These are phyloP conservation scores for Brassica balearica DNA, from an alignment of 441 rosid genomes.

Conservation along the genomic window DNA sequence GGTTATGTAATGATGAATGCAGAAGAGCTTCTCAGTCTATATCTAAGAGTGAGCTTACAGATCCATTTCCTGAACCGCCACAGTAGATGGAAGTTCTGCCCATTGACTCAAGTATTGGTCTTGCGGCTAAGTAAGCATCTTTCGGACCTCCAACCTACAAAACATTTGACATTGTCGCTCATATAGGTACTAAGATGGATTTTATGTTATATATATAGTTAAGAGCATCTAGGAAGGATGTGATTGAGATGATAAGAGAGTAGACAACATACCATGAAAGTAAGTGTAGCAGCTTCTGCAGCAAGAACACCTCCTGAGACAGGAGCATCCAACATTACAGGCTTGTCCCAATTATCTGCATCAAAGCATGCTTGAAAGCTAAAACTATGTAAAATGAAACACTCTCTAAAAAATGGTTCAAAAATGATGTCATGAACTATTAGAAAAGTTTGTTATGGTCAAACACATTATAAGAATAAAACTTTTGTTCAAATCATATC, in stretches of 20 bases:
- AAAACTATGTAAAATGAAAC: background rate
- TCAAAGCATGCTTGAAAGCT: slow-evolving; percentile 16
- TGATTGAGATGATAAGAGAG: background rate
- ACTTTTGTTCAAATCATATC: background rate
- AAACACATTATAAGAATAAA: too few species aligned
- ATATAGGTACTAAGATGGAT: background rate
- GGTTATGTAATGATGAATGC: background rate
- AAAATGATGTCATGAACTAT: background rate
- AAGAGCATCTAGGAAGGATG: slow-evolving; percentile 1
- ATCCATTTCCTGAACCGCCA: slow-evolving; percentile 94
- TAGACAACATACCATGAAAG: slow-evolving; percentile 73
- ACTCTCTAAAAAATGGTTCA: background rate
- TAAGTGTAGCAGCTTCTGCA: slow-evolving; percentile 81
- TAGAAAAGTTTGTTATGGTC: too few species aligned
- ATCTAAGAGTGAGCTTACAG: slow-evolving; percentile 62
- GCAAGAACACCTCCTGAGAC: too few species aligned
- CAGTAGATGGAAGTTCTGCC: slow-evolving; percentile 79
- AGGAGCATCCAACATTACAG: slow-evolving; percentile 71
- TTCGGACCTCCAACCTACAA: slow-evolving; percentile 89
- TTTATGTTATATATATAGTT: background rate
- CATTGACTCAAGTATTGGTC: slow-evolving; percentile 78
- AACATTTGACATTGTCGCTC: background rate
- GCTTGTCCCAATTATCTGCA: slow-evolving; percentile 64
- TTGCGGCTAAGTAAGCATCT: slow-evolving; percentile 74
- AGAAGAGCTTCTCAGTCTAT: slow-evolving; percentile 22